phyloP scores from a whole-genome alignment of 495 filamentous ascomycete species.

The Hypoxylon perforatum region DNA sequence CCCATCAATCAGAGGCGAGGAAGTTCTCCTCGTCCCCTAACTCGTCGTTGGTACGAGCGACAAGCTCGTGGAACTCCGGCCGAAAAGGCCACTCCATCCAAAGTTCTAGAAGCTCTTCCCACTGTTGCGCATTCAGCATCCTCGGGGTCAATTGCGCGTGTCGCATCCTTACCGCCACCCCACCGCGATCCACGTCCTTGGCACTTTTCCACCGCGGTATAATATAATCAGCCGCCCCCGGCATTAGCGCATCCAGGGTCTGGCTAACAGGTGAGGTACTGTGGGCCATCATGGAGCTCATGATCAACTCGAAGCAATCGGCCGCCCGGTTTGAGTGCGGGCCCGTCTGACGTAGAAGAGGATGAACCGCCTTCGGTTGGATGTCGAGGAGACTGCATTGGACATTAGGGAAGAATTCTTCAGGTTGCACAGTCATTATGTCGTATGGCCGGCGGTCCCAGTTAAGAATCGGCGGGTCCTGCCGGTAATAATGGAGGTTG shows the following conservation, averaged over 20 bases:
- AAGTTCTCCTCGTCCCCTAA: background rate
- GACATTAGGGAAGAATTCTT: constrained; percentile 69
- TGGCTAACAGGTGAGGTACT: constrained; percentile 32
- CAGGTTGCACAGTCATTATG: constrained; percentile 57
- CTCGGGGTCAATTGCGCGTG: constrained; percentile 50
- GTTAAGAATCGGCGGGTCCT: constrained; percentile 59
- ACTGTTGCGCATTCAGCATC: constrained; percentile 56
- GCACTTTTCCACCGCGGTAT: constrained; percentile 52
- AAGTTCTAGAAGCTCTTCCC: constrained; percentile 60
- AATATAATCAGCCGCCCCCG: constrained; percentile 57
- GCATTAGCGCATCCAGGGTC: constrained; percentile 43
- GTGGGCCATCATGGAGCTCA: constrained; percentile 36
- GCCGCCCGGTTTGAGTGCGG: constrained; percentile 44
- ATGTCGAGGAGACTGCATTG: constrained; percentile 56
- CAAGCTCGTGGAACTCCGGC: constrained; percentile 55
- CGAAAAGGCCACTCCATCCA: constrained; percentile 71
- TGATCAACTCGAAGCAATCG: constrained; percentile 54
- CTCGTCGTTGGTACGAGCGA: constrained; percentile 48
- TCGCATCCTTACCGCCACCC: constrained; percentile 42
- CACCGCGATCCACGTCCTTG: constrained; percentile 53
- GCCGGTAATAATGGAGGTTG: constrained; percentile 56
- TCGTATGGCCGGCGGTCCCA: constrained; percentile 75
- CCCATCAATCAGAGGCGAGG: too few species aligned
- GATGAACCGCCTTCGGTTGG: constrained; percentile 53
- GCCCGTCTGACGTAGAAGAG: constrained; percentile 50